Evolutionary conservation across 2,329 filamentous ascomycete species (phyloP), one percentile per base, ranked within the genome.

Genomic region (Fusarium sp.): DNA sequence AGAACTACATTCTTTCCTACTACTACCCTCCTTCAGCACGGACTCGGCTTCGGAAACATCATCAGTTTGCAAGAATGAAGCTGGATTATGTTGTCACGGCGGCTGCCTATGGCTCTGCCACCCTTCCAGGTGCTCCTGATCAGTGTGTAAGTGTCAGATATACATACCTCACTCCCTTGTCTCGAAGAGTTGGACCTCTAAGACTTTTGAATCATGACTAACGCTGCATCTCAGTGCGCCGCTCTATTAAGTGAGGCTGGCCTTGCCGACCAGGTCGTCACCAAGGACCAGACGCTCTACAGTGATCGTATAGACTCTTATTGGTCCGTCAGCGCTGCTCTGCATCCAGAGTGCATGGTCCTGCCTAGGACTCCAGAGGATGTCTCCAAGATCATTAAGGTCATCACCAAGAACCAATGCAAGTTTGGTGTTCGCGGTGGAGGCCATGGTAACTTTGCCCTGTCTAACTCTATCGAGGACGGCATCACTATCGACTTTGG

Each of bases 381-480:
- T 58, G 79, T 81, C 8, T 77, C 80, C 6, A 64, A 67, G 9
- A 73, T 76, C 4, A 71, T 82, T 20, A 78, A 75, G 44, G 70
- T 77, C 3, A 69, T 83, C 1, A 68, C 71, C 25, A 48, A 66
- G 6, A 68, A 71, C 8, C 40, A 72, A 15, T 79, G 77, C 46
- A 70, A 73, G 7, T 82, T 82, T 62, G 80, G 78, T 19, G 75
- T 83, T 33, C 75, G 78, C 2, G 75, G 76, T 19, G 80, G 80
- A 35, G 78, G 81, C 4, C 79, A 81, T 40, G 77, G 72, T 25
- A 68, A 72, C 23, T 76, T 75, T 48, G 60, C 75, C 1, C 66
- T 78, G 5, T 70, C 76, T 55, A 80, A 79, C 71, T 78, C 76
- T 49, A 61, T 81, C 13, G 64, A 76, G 10, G 73, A 75, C 19